Conservation (phyloP, 768 basidiomycete species). For the Phylloporus arenicola region DNA sequence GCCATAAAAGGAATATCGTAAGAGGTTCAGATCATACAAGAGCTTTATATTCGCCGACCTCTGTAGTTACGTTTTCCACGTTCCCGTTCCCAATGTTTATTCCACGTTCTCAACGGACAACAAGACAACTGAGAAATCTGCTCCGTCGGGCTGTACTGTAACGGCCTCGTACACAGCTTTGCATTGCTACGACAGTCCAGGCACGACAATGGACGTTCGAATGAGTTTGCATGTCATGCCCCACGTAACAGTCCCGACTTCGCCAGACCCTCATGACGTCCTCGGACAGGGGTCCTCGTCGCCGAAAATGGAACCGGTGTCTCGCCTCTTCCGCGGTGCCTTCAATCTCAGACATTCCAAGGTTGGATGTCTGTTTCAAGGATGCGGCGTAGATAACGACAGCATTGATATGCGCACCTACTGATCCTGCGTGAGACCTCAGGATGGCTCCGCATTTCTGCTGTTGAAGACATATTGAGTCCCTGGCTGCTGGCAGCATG, state of each 20-base stretch:
- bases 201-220: neutral
- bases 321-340: neutral
- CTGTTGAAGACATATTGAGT: neutral
- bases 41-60: too few species aligned
- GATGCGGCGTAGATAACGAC: constrained; percentile 37
- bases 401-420: constrained; percentile 11
- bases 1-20: constrained; percentile 3
- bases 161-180: neutral
- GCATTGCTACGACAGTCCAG: neutral
- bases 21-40: neutral
- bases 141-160: neutral
- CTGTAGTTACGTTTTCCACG: constrained; percentile 9
- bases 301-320: constrained; percentile 11
- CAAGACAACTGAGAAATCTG: neutral
- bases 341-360: constrained; percentile 8
- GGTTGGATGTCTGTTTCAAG: constrained; percentile 23
- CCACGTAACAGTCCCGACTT: neutral
- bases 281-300: constrained; percentile 11
- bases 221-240: too few species aligned
- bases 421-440: constrained; percentile 9
- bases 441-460: constrained; percentile 6
- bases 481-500: constrained; percentile 10
- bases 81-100: neutral
- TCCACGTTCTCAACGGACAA: constrained; percentile 3
- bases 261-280: constrained; percentile 10